Evolutionary conservation across 1,284 basidiomycete species (phyloP).

Genomic region (Tilletia caries): DNA sequence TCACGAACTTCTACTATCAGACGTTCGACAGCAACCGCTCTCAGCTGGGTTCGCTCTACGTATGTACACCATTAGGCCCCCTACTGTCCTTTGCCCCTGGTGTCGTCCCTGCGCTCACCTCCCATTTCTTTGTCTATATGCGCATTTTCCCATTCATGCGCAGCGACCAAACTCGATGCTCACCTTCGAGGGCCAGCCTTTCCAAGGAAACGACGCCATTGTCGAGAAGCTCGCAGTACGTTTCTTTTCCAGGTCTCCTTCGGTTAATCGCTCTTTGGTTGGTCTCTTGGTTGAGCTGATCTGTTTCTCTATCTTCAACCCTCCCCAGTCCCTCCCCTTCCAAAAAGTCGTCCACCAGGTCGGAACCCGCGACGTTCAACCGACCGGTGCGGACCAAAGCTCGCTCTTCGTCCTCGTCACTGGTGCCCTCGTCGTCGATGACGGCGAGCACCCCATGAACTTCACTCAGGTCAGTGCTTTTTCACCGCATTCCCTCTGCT

Average conservation of each 20-base stretch:
- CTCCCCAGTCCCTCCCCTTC: slow-evolving; percentile 71
- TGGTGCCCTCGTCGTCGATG: slow-evolving; percentile 57
- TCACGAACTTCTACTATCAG: slow-evolving; percentile 51
- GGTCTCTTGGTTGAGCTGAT: neutral
- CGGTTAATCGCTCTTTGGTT: too few relatives aligned
- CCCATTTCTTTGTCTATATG: too few relatives aligned
- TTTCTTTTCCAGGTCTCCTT: slow-evolving; percentile 14
- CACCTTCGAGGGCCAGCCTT: slow-evolving; percentile 72
- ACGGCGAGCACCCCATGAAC: slow-evolving; percentile 23
- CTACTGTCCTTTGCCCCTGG: too few relatives aligned
- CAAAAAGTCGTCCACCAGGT: slow-evolving; percentile 76
- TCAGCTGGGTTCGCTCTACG: slow-evolving; percentile 67
- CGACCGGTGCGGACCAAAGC: slow-evolving; percentile 65
- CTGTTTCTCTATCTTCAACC: neutral
- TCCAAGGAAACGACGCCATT: slow-evolving; percentile 66
- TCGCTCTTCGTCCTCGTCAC: slow-evolving; percentile 84
- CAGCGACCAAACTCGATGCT: slow-evolving; percentile 84
- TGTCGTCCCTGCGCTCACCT: too few relatives aligned
- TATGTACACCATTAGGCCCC: slow-evolving; percentile 56
- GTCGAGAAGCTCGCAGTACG: slow-evolving; percentile 75
- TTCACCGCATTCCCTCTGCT: slow-evolving; percentile 14
- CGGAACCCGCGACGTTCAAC: slow-evolving; percentile 82
- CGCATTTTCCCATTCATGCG: neutral
- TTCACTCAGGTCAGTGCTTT: slow-evolving; percentile 13
- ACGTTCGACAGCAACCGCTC: slow-evolving; percentile 68